phyloP scores from a whole-genome alignment of 2,329 filamentous ascomycete species.

The Fusarium tricinctum region DNA sequence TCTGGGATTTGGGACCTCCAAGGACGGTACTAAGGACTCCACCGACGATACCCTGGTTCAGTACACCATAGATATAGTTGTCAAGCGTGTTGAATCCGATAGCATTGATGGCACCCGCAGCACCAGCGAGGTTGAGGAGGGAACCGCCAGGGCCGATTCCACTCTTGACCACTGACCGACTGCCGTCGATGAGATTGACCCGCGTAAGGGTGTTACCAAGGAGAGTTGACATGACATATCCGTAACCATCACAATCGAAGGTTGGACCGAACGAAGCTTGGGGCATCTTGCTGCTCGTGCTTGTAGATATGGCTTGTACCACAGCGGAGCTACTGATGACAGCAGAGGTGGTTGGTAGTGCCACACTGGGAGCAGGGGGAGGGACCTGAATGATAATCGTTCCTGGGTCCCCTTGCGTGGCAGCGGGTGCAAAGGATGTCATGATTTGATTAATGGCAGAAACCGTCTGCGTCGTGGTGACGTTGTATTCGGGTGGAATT shows the following conservation, averaged over 20 bases:
- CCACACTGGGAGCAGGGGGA: no score
- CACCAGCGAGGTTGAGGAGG: conserved; percentile 1
- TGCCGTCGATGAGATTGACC: conserved; percentile 4
- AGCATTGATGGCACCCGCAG: conserved; percentile 8
- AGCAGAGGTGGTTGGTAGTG: background rate
- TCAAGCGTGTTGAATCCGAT: conserved; percentile 16
- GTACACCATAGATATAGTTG: conserved; percentile 11
- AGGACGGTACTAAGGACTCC: background rate
- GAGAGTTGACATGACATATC: conserved; percentile 5
- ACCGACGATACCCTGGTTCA: conserved; percentile 2
- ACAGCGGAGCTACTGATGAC: background rate
- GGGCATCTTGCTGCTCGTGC: conserved; percentile 1
- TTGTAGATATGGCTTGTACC: background rate
- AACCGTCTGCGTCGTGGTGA: conserved; percentile 9
- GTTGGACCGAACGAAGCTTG: conserved; percentile 14
- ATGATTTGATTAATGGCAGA: conserved; percentile 8
- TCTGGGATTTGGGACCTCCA: background rate
- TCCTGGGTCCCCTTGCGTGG: conserved; percentile 14
- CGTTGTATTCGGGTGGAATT: conserved; percentile 13
- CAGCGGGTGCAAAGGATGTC: conserved; percentile 11
- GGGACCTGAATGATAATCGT: conserved; percentile 19
- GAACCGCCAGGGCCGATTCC: conserved; percentile 9
- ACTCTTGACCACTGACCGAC: background rate
- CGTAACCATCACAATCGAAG: conserved; percentile 10
- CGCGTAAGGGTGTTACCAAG: conserved; percentile 12